phyloP scores from a whole-genome alignment of 352 stramenopile genomes.

The Aphanomyces astaci region DNA sequence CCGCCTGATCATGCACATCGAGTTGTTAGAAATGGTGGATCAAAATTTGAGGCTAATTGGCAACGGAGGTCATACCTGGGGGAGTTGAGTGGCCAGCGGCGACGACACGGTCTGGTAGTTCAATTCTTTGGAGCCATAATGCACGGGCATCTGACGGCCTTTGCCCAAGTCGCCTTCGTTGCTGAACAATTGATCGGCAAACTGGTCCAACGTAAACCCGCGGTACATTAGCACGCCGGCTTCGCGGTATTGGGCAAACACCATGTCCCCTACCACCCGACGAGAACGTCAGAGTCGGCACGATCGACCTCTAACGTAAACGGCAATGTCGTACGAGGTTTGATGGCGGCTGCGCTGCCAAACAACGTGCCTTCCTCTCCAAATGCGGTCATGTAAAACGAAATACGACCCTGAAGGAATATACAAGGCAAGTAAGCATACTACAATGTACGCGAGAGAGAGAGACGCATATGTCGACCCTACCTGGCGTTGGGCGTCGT shows the following conservation, averaged over 20 bases:
- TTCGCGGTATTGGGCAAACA: slow-evolving; percentile 98
- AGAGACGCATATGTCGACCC: too few relatives aligned
- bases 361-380: slow-evolving; percentile 96
- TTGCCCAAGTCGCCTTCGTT: slow-evolving; percentile 95
- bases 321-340: slow-evolving; percentile 26
- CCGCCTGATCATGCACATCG: slow-evolving; percentile 58
- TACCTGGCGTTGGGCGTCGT: slow-evolving; percentile 93
- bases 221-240: slow-evolving; percentile 97
- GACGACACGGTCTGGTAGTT: slow-evolving; percentile 98
- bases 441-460: too few relatives aligned
- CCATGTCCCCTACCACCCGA: slow-evolving; percentile 65
- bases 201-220: slow-evolving; percentile 95
- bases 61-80: slow-evolving; percentile 54
- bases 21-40: too few relatives aligned
- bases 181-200: slow-evolving; percentile 94
- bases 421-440: neutral
- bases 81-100: slow-evolving; percentile 95
- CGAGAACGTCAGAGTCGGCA: slow-evolving; percentile 11
- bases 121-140: slow-evolving; percentile 93
- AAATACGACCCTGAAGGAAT: slow-evolving; percentile 83
- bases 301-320: neutral
- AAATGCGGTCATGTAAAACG: slow-evolving; percentile 93
- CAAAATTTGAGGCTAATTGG: neutral
- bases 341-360: slow-evolving; percentile 87
- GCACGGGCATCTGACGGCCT: slow-evolving; percentile 97